Evolutionary conservation across 768 basidiomycete genomes (phyloP).

Genomic region (Boletus vinaceobasis): DNA sequence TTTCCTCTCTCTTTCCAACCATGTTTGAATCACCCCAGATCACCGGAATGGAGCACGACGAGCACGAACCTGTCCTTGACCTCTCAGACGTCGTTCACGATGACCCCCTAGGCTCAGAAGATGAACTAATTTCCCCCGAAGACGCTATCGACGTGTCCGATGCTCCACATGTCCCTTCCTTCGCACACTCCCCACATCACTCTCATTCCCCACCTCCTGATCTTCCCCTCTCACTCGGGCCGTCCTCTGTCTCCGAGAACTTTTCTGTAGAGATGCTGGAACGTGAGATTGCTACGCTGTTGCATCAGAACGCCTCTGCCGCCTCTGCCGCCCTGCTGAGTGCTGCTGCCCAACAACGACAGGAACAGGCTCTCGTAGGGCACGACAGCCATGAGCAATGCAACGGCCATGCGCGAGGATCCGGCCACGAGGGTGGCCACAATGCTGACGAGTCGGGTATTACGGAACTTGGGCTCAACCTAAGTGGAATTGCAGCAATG

Average conservation of each 20-base stretch:
- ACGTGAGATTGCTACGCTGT: conserved; percentile 69
- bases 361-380: conserved; percentile 40
- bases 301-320: conserved; percentile 72
- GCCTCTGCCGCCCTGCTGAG: conserved; percentile 61
- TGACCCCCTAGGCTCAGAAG: conserved; percentile 63
- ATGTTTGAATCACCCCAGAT: conserved; percentile 9
- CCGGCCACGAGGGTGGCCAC: conserved; percentile 12
- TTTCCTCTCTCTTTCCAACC: not conserved
- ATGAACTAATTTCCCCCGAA: conserved; percentile 32
- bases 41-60: conserved; percentile 47
- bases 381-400: conserved; percentile 32
- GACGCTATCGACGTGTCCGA: conserved; percentile 31
- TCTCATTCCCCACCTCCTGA: conserved; percentile 21
- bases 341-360: conserved; percentile 68
- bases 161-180: conserved; percentile 31
- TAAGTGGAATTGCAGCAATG: conserved; percentile 72
- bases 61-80: conserved; percentile 60
- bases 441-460: conserved; percentile 14
- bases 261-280: conserved; percentile 74
- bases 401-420: conserved; percentile 16
- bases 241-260: conserved; percentile 41
- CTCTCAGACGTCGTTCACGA: conserved; percentile 86
- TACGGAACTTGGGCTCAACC: conserved; percentile 49
- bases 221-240: conserved; percentile 37
- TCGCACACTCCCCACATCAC: conserved; percentile 15